Evolutionary conservation across 495 filamentous ascomycete genomes (phyloP).

Genomic region (Penicillium bialowiezense): DNA sequence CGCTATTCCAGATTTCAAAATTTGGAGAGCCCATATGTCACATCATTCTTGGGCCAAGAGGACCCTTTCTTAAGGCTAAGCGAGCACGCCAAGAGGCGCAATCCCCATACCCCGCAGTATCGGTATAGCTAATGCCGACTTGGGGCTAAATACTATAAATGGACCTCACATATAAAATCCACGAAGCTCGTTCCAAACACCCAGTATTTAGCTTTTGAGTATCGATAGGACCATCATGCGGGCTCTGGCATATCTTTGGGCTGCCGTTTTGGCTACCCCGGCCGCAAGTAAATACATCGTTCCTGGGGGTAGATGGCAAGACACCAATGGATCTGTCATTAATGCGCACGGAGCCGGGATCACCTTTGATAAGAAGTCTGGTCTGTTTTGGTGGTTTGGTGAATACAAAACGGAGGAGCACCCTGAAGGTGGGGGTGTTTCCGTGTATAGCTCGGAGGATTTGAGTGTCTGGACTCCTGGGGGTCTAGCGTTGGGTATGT

Average conservation of each 20-base stretch:
- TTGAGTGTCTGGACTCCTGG: slow-evolving; percentile 19
- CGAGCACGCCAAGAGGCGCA: neutral
- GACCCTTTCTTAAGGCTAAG: neutral
- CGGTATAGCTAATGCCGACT: slow-evolving; percentile 2
- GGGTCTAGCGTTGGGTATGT: slow-evolving; percentile 20
- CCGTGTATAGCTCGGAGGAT: slow-evolving; percentile 26
- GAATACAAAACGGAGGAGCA: slow-evolving; percentile 26
- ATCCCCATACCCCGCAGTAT: slow-evolving; percentile 2
- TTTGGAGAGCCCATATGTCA: too few species aligned
- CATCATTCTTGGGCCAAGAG: too few species aligned
- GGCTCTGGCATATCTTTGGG: neutral
- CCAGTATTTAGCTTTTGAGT: too few species aligned
- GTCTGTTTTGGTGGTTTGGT: slow-evolving; percentile 29
- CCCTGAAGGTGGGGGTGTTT: slow-evolving; percentile 24
- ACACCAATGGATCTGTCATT: slow-evolving; percentile 21
- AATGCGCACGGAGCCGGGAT: slow-evolving; percentile 22
- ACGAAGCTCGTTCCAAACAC: too few species aligned
- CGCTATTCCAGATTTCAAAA: too few species aligned
- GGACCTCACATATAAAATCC: neutral
- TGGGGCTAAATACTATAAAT: neutral
- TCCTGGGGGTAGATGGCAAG: slow-evolving; percentile 23
- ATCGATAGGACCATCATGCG: neutral
- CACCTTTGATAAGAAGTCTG: slow-evolving; percentile 19
- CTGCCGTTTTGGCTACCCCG: neutral
- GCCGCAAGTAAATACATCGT: slow-evolving; percentile 23